Evolutionary conservation across 352 stramenopile genomes (phyloP), one percentile per base, ranked within the genome.

Genomic region (Poterioochromonas sp.): DNA sequence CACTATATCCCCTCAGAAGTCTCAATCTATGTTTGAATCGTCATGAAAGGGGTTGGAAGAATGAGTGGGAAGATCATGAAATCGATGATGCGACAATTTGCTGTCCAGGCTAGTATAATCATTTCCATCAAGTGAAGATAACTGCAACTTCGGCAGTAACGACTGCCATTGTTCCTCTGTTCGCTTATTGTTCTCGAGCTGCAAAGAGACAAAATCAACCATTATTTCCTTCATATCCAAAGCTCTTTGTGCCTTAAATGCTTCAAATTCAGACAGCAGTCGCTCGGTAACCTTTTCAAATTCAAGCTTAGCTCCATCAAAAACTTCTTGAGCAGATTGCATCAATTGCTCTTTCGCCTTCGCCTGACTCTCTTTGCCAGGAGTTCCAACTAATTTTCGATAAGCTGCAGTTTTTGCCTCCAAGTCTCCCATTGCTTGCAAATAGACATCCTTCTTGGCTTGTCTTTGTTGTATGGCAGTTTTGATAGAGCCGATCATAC

Each of bases 211-310:
- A 84, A 94, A 96, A 70, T 95, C 89, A 73, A 95, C 82, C 43
- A 96, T 88, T 76, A 95, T 95, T 68, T 90, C 89, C 80, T 95
- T 95, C 49, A 96, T 94, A 80, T 96, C 91, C 0, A 84, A 83
- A 5, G 93, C 80, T 71, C 96, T 95, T 51, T 95, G 89, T 3
- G 86, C 86, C 76, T 93, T 91, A 81, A 96, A 96, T 3, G 89
- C 86, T 68, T 95, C 91, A 39, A 96, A 92, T 79, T 96, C 91
- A 34, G 88, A 85, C 74, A 96, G 84, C 18, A 95, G 89, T 39
- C 91, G 87, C 77, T 93, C 89, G 53, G 91, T 95, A 2, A 96
- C 91, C 51, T 93, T 88, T 49, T 96, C 91, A 79, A 89, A 93
- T 64, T 95, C 90, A 0, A 92, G 83, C 77, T 94, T 93, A 34